phyloP scores from a whole-genome alignment of 1,284 basidiomycete species.

The Austroboletus niveus region DNA sequence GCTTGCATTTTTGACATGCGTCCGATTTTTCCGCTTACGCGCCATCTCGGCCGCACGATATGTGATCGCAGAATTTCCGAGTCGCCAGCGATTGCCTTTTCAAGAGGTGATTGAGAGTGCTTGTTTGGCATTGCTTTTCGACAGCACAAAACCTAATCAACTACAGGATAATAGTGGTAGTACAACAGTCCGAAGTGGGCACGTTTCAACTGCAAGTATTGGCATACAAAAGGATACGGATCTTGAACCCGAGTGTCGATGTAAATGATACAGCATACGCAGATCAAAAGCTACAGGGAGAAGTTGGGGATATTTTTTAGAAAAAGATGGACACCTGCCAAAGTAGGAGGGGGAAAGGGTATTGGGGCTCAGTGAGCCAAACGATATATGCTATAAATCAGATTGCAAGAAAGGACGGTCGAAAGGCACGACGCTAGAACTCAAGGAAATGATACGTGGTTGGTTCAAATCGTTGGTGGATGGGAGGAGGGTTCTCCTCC shows the following conservation, averaged over 20 bases:
- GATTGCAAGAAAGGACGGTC: conserved; percentile 2
- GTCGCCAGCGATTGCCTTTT: conserved; percentile 19
- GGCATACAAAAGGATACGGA: conserved; percentile 4
- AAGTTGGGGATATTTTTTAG: neutral
- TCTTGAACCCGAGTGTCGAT: conserved; percentile 5
- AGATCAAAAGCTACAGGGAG: conserved; percentile 30
- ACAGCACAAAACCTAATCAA: conserved; percentile 1
- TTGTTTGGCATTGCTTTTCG: conserved; percentile 27
- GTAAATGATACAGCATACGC: conserved; percentile 29
- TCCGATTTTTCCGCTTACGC: conserved; percentile 80
- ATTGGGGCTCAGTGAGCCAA: neutral
- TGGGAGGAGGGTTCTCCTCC: conserved; percentile 54
- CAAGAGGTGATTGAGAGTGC: conserved; percentile 5
- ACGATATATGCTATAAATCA: conserved; percentile 30
- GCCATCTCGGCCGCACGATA: conserved; percentile 49
- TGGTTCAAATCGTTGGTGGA: conserved; percentile 63
- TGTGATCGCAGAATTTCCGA: conserved; percentile 9
- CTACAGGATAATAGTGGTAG: no score
- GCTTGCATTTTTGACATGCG: conserved; percentile 71
- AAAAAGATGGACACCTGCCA: neutral
- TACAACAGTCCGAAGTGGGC: no score
- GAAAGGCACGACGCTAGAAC: conserved; percentile 48
- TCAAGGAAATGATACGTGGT: conserved; percentile 69
- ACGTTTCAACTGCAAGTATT: conserved; percentile 1
- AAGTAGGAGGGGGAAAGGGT: neutral